Evolutionary conservation across 768 basidiomycete species (phyloP).

Genomic region (Tulasnella sp.): DNA sequence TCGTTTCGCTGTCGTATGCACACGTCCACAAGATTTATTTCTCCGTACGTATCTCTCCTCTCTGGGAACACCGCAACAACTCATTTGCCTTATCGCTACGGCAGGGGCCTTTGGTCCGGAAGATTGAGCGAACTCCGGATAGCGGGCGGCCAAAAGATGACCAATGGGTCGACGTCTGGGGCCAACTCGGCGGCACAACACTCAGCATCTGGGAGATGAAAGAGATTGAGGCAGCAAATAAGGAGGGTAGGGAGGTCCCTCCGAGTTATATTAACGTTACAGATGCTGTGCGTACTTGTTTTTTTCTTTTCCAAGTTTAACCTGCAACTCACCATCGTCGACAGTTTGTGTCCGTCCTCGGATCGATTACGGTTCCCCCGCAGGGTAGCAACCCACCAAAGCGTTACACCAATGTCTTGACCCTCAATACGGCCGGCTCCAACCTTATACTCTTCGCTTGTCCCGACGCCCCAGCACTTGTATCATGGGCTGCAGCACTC

Average conservation of each 20-base stretch:
- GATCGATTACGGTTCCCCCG: constrained; percentile 54
- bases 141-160: constrained; percentile 65
- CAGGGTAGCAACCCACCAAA: constrained; percentile 32
- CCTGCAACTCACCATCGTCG: neutral
- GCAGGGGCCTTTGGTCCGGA: constrained; percentile 54
- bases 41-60: constrained; percentile 33
- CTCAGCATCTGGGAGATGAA: constrained; percentile 89
- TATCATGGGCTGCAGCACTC: constrained; percentile 86
- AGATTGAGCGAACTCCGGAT: constrained; percentile 64
- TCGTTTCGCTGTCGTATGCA: constrained; percentile 14
- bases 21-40: constrained; percentile 76
- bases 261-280: constrained; percentile 79
- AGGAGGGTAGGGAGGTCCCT: constrained; percentile 67
- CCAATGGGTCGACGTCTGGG: constrained; percentile 78
- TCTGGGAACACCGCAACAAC: neutral
- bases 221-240: constrained; percentile 72
- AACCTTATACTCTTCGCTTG: constrained; percentile 86
- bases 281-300: constrained; percentile 54
- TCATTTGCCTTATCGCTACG: neutral
- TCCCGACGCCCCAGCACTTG: constrained; percentile 50
- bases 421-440: constrained; percentile 86
- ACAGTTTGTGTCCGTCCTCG: constrained; percentile 69
- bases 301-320: neutral
- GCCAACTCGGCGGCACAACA: constrained; percentile 78
- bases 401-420: constrained; percentile 66